A percentile compares a stretch with the other conserved stretches of the same genome.
phyloP scores from a whole-genome alignment of 495 filamentous ascomycete genomes.

The Parathielavia appendiculata region DNA sequence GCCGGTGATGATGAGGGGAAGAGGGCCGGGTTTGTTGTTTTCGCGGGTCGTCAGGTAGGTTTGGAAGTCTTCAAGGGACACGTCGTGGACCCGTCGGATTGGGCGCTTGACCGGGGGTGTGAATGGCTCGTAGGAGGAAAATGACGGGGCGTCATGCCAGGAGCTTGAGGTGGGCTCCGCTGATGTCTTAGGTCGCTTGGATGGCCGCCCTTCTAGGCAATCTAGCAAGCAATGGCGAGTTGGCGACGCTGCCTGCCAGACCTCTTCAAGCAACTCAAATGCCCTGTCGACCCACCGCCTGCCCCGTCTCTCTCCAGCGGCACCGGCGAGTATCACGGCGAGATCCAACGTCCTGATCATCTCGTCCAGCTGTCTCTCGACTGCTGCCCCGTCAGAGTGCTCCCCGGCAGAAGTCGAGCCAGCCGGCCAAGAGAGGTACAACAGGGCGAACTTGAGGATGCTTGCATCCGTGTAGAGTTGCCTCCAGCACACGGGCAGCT shows the following conservation, averaged over 20 bases:
- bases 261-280: conserved; percentile 42
- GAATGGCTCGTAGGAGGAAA: conserved; percentile 38
- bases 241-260: conserved; percentile 17
- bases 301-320: conserved; percentile 47
- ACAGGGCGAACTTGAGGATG: conserved; percentile 54
- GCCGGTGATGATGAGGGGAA: conserved; percentile 66
- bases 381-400: neutral
- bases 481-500: conserved; percentile 71
- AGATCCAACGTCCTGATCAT: conserved; percentile 68
- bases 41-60: conserved; percentile 45
- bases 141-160: conserved; percentile 34
- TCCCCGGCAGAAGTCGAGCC: neutral
- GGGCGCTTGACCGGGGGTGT: conserved; percentile 37
- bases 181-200: conserved; percentile 3
- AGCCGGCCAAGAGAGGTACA: conserved; percentile 25
- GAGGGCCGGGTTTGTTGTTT: conserved; percentile 28
- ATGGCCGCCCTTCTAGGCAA: neutral
- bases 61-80: conserved; percentile 61
- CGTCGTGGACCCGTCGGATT: conserved; percentile 32
- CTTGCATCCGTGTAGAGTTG: conserved; percentile 73
- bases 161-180: neutral
- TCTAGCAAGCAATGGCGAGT: neutral
- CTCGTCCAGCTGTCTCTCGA: conserved; percentile 23
- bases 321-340: conserved; percentile 77
- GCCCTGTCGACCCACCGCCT: conserved; percentile 55